Percentiles rank a stretch among this genome's conserved stretches.
Evolutionary conservation across 495 filamentous ascomycete species (phyloP).

Genomic region (Annulohypoxylon moriforme): DNA sequence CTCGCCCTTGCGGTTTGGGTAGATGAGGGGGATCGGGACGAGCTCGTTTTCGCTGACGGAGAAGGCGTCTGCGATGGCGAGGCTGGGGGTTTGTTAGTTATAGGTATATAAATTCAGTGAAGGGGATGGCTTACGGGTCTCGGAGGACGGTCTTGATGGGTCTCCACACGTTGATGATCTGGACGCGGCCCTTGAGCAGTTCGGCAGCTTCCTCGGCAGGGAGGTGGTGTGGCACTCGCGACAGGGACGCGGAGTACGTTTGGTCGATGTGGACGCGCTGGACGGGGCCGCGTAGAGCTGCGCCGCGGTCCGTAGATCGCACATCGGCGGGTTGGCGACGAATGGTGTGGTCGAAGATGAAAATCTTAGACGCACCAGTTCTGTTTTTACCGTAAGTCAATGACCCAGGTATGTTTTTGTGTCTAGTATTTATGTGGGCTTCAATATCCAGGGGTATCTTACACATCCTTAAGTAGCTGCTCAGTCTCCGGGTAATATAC

Average conservation of each 20-base stretch:
- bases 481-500: constrained; percentile 76
- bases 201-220: constrained; percentile 68
- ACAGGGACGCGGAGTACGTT: constrained; percentile 67
- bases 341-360: constrained; percentile 83
- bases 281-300: constrained; percentile 65
- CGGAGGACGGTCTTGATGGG: constrained; percentile 72
- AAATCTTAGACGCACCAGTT: constrained; percentile 71
- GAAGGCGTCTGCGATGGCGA: constrained; percentile 69
- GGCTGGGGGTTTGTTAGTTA: constrained; percentile 3
- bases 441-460: constrained; percentile 48
- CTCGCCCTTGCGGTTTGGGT: constrained; percentile 78
- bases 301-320: background rate
- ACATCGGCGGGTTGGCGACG: constrained; percentile 61
- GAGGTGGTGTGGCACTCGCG: constrained; percentile 69
- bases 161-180: constrained; percentile 86
- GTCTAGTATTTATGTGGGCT: background rate
- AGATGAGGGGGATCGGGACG: constrained; percentile 74
- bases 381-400: constrained; percentile 46
- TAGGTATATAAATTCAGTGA: too few relatives aligned
- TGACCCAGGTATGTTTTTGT: too few relatives aligned
- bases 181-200: constrained; percentile 71
- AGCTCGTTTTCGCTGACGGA: constrained; percentile 74
- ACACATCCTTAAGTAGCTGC: constrained; percentile 71
- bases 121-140: constrained; percentile 56
- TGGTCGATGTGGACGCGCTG: constrained; percentile 79